Conservation (phyloP, 2,329 filamentous ascomycete species). For the Paracorniculantispora psalliotae region DNA sequence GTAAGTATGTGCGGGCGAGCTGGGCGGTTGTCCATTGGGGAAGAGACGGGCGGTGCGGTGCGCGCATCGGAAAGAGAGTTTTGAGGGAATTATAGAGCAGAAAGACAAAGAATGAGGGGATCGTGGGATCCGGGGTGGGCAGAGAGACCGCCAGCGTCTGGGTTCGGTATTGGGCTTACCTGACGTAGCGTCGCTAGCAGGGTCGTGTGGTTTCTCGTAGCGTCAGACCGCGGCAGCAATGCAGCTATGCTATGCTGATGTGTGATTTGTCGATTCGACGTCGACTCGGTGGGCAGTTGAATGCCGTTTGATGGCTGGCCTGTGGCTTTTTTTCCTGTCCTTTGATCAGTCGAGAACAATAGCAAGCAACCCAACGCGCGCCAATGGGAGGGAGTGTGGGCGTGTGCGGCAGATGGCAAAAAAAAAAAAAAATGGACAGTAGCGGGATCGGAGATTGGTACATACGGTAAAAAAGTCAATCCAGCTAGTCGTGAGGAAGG, state of each 20-base stretch:
- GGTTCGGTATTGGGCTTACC: slow-evolving; percentile 9
- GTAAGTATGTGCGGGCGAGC: slow-evolving; percentile 6
- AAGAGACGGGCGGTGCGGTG: neutral
- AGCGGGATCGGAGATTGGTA: slow-evolving; percentile 2
- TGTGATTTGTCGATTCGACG: neutral
- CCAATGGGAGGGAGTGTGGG: neutral
- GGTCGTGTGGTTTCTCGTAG: neutral
- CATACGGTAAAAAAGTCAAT: neutral
- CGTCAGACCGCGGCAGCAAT: slow-evolving; percentile 5
- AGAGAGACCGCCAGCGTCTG: neutral
- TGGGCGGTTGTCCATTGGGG: neutral
- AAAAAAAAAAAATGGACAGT: neutral
- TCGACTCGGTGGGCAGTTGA: neutral
- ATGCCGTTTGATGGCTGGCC: neutral
- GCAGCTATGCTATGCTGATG: neutral
- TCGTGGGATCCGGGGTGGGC: neutral
- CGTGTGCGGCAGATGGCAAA: neutral
- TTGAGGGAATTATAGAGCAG: neutral
- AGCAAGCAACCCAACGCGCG: neutral
- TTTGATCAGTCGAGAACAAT: slow-evolving; percentile 1
- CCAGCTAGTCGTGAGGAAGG: neutral
- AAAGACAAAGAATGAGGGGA: neutral
- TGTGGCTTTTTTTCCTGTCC: neutral
- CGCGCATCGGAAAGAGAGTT: neutral
- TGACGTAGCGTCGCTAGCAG: neutral